phyloP scores from a whole-genome alignment of 2,329 filamentous ascomycete species.

The Talaromyces sp. region DNA sequence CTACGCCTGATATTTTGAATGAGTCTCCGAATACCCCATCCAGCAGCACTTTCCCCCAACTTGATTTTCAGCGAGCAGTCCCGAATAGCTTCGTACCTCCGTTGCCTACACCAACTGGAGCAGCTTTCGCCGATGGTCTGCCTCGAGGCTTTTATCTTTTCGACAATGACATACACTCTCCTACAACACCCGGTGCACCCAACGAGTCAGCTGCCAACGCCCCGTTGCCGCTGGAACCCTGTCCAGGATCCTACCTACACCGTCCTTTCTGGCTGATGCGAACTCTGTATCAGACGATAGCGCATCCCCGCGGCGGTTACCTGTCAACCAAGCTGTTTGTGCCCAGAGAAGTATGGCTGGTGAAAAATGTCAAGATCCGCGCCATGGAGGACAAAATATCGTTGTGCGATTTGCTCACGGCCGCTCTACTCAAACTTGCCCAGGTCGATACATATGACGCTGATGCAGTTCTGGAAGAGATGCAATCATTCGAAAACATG shows the following conservation, averaged over 20 bases:
- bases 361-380: slow-evolving; percentile 89
- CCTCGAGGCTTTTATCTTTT: slow-evolving; percentile 73
- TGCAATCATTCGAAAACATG: slow-evolving; percentile 80
- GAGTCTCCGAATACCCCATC: slow-evolving; percentile 69
- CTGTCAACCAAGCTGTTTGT: slow-evolving; percentile 87
- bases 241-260: slow-evolving; percentile 81
- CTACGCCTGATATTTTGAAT: slow-evolving; percentile 56
- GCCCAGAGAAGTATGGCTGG: slow-evolving; percentile 85
- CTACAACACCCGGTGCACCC: slow-evolving; percentile 58
- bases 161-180: slow-evolving; percentile 72
- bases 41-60: slow-evolving; percentile 58
- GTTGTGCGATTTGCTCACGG: slow-evolving; percentile 84
- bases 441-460: slow-evolving; percentile 84
- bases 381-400: slow-evolving; percentile 88
- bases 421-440: slow-evolving; percentile 75
- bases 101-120: slow-evolving; percentile 61
- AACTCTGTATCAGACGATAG: slow-evolving; percentile 84
- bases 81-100: slow-evolving; percentile 52
- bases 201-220: slow-evolving; percentile 57
- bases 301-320: slow-evolving; percentile 86
- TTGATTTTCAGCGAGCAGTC: slow-evolving; percentile 39
- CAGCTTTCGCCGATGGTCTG: slow-evolving; percentile 54
- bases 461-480: slow-evolving; percentile 86
- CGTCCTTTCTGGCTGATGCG: slow-evolving; percentile 98
- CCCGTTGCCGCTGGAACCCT: slow-evolving; percentile 79